Conservation (phyloP, 345 rosid species). For the Rubroshorea leprosula region DNA sequence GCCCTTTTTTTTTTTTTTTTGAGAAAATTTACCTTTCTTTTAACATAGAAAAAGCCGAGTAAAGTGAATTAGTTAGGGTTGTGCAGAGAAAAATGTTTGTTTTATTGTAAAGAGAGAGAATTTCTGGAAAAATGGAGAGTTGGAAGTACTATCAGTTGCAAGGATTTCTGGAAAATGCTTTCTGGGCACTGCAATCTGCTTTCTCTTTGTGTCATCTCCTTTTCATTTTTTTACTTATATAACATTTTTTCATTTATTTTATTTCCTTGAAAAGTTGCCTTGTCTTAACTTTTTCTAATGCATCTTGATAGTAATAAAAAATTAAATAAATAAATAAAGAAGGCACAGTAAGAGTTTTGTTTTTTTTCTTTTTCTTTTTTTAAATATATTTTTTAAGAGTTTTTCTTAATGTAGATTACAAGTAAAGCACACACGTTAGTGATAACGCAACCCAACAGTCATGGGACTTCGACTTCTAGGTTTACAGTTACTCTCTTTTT, state of each 20-base stretch:
- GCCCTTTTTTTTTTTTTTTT: no score
- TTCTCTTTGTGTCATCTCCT: constrained; percentile 9
- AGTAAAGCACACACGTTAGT: no score
- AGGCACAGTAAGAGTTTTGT: no score
- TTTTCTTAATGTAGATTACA: no score
- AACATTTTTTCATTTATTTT: neutral
- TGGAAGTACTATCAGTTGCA: constrained; percentile 25
- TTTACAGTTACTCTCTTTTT: no score
- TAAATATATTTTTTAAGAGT: no score
- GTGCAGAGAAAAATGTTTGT: constrained; percentile 12
- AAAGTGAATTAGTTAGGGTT: constrained; percentile 11
- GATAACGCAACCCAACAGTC: no score
- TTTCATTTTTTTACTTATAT: neutral
- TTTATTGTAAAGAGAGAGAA: constrained; percentile 4
- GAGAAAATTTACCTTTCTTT: neutral
- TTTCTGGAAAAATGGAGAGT: constrained; percentile 24
- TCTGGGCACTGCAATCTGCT: constrained; percentile 29
- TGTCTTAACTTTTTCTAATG: constrained; percentile 25
- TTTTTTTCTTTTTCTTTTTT: no score
- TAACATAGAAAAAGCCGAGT: neutral
- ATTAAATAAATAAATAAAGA: no score
- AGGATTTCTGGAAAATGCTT: constrained; percentile 48
- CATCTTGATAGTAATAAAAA: no score
- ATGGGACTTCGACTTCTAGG: no score
- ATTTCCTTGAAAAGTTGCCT: neutral